Conservation (phyloP, 2,329 filamentous ascomycete species). For the Raffaelea arxii region DNA sequence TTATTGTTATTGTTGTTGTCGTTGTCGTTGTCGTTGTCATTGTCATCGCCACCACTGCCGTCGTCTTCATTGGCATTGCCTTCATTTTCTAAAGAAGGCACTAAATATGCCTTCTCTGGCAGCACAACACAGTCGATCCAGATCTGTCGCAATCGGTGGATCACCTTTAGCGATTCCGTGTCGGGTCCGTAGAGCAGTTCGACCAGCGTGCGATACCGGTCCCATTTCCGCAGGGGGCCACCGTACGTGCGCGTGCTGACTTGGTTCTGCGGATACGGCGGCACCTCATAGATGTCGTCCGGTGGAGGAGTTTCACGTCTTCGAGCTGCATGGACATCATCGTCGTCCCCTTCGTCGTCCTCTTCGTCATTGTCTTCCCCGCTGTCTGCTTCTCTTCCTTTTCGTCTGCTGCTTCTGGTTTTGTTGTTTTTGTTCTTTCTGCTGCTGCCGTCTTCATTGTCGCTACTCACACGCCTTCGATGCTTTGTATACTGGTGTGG, state of each 20-base stretch:
- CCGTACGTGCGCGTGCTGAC: constrained; percentile 22
- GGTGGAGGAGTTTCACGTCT: not conserved
- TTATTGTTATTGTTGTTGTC: too few relatives aligned
- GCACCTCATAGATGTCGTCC: constrained; percentile 5
- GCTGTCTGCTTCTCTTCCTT: not conserved
- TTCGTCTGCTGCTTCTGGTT: not conserved
- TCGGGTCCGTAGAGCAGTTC: constrained; percentile 33
- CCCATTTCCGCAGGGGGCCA: constrained; percentile 26
- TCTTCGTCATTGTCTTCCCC: not conserved
- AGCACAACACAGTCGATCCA: constrained; percentile 31
- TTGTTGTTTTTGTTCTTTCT: not conserved
- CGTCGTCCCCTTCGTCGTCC: not conserved
- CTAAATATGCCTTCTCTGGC: constrained; percentile 24
- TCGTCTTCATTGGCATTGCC: constrained; percentile 2
- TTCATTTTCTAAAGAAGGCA: constrained; percentile 13
- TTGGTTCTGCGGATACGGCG: constrained; percentile 9
- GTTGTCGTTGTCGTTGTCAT: not conserved
- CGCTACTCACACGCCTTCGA: too few relatives aligned
- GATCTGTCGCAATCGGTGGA: constrained; percentile 28
- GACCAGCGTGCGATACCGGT: constrained; percentile 23
- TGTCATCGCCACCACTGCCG: not conserved
- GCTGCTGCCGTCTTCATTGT: not conserved
- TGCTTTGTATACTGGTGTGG: not conserved
- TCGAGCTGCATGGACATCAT: not conserved
- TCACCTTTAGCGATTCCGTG: constrained; percentile 22